Percentiles rank a stretch among this genome's conserved stretches.
Evolutionary conservation across 139 green algal genomes (phyloP).

Genomic region (Dunaliella primolecta): DNA sequence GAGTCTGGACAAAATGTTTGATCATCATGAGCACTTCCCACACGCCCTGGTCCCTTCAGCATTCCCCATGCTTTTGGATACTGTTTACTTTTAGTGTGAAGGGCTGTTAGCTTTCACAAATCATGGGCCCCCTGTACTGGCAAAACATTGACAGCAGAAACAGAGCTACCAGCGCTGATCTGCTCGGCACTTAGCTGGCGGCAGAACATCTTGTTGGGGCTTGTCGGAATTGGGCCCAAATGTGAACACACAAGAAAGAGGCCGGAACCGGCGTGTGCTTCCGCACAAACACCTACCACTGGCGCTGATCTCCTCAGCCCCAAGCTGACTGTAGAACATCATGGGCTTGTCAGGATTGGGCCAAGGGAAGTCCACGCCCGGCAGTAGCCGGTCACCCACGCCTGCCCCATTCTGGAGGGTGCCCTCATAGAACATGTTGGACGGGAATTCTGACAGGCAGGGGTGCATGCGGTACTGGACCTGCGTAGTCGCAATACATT

Average conservation of each 20-base stretch:
- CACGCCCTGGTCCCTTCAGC: too few relatives aligned
- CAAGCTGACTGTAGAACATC: slow-evolving; percentile 95
- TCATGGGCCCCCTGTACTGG: too few relatives aligned
- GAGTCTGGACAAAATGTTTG: too few relatives aligned
- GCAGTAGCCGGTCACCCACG: slow-evolving; percentile 36
- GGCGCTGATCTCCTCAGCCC: slow-evolving; percentile 62
- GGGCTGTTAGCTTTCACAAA: too few relatives aligned
- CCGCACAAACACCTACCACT: background rate
- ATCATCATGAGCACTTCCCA: too few relatives aligned
- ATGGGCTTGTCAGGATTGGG: slow-evolving; percentile 76
- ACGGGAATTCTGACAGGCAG: slow-evolving; percentile 91
- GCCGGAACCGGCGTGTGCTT: too few relatives aligned
- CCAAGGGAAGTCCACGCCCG: slow-evolving; percentile 53
- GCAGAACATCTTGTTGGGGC: background rate
- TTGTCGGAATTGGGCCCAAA: too few relatives aligned
- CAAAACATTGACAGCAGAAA: too few relatives aligned
- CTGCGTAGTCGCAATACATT: slow-evolving; percentile 18
- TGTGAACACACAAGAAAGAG: too few relatives aligned
- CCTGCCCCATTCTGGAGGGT: slow-evolving; percentile 78
- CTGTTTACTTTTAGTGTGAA: too few relatives aligned
- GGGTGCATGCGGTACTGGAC: slow-evolving; percentile 99
- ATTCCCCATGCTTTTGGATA: too few relatives aligned
- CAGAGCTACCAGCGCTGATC: background rate
- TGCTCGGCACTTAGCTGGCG: background rate
- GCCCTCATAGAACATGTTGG: slow-evolving; percentile 97